Conservation (phyloP, 495 filamentous ascomycete species). For the Pseudevernia furfuracea region DNA sequence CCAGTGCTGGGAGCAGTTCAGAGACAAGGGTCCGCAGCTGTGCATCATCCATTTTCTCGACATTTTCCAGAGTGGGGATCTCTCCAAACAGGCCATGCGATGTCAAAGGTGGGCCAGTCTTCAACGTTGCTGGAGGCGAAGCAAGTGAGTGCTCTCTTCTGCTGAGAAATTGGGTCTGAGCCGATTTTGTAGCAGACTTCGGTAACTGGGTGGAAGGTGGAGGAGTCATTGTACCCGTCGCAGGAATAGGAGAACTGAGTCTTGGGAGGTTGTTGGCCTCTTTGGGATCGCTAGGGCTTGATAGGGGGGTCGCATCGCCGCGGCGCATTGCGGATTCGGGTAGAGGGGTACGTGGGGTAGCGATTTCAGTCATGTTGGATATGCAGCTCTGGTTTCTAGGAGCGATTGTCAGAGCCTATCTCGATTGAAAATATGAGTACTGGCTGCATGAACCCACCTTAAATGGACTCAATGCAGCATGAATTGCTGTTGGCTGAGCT, state of each 20-base stretch:
- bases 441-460: neutral
- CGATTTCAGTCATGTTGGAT: slow-evolving; percentile 22
- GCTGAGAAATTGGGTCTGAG: slow-evolving; percentile 4
- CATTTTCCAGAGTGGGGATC: slow-evolving; percentile 54
- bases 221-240: slow-evolving; percentile 52
- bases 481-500: neutral
- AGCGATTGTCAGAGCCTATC: neutral
- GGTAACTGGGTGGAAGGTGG: slow-evolving; percentile 66
- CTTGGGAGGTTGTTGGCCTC: neutral
- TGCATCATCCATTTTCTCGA: slow-evolving; percentile 51
- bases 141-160: slow-evolving; percentile 23
- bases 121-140: slow-evolving; percentile 54
- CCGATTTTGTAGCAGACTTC: slow-evolving; percentile 25
- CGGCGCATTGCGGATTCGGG: slow-evolving; percentile 18
- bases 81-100: slow-evolving; percentile 36
- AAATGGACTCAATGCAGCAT: neutral
- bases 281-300: slow-evolving; percentile 30
- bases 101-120: slow-evolving; percentile 43
- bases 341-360: slow-evolving; percentile 23
- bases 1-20: slow-evolving; percentile 44
- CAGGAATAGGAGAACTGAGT: slow-evolving; percentile 24
- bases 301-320: slow-evolving; percentile 18
- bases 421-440: neutral
- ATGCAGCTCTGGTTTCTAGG: neutral
- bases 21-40: slow-evolving; percentile 56